phyloP scores from a whole-genome alignment of 345 rosid genomes.

The Raphanus raphanistrum region DNA sequence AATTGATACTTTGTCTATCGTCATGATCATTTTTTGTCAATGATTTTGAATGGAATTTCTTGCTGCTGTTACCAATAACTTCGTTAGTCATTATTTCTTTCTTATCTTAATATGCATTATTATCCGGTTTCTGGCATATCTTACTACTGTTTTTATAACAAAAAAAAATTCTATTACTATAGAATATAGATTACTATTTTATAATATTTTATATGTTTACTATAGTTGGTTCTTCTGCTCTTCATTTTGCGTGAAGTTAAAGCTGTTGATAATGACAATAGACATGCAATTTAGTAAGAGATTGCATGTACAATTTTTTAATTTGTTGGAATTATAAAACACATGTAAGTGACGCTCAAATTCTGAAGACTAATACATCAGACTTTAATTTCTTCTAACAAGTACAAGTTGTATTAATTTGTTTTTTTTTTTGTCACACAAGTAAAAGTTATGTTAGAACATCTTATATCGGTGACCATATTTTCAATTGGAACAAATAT shows the following conservation, averaged over 20 bases:
- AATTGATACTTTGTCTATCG: background rate
- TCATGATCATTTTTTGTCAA: background rate
- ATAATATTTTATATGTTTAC: background rate
- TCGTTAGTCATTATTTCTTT: background rate
- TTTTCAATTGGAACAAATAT: background rate
- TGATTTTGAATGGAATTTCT: conserved; percentile 17
- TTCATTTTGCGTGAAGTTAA: conserved; percentile 24
- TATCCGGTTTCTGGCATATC: conserved; percentile 4
- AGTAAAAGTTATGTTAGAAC: conserved; percentile 6
- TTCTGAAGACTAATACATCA: conserved; percentile 1
- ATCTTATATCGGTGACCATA: background rate
- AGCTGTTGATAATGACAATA: conserved; percentile 19
- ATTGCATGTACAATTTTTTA: background rate
- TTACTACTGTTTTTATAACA: background rate
- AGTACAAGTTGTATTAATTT: conserved; percentile 2
- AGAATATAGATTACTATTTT: background rate
- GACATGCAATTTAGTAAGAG: conserved; percentile 6
- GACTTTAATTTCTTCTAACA: conserved; percentile 8
- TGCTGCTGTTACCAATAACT: background rate
- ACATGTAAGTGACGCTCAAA: conserved; percentile 3
- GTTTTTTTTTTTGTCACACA: conserved; percentile 17
- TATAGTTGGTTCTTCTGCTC: background rate
- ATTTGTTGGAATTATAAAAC: background rate
- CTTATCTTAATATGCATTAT: conserved; percentile 12
- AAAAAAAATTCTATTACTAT: too few species aligned